phyloP scores from a whole-genome alignment of 202 grass and related monocot species.

The Setaria italica region DNA sequence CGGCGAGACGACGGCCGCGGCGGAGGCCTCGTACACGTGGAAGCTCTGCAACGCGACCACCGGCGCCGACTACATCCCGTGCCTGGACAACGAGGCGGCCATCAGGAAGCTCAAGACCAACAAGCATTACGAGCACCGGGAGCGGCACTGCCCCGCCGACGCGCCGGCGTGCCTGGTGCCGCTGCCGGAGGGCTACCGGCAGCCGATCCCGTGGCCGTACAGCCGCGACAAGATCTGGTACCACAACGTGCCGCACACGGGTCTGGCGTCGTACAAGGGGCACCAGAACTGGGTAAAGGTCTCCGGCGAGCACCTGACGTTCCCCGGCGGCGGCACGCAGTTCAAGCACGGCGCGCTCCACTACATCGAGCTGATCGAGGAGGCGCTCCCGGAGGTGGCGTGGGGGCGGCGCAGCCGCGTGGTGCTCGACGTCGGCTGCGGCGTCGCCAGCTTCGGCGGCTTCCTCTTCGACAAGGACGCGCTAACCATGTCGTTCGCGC shows the following conservation, averaged over 20 bases:
- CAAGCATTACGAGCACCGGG: conserved; percentile 89
- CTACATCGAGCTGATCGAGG: conserved; percentile 78
- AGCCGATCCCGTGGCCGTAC: conserved; percentile 67
- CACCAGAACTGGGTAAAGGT: conserved; percentile 97
- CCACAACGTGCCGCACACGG: conserved; percentile 83
- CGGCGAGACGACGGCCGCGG: conserved; percentile 7
- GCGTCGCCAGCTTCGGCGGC: conserved; percentile 89
- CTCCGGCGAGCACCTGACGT: conserved; percentile 79
- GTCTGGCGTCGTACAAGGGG: conserved; percentile 69
- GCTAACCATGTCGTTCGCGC: conserved; percentile 92
- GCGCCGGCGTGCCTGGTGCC: conserved; percentile 78
- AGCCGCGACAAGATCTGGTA: conserved; percentile 95
- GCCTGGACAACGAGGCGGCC: conserved; percentile 77
- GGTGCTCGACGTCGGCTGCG: conserved; percentile 87
- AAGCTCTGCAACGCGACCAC: conserved; percentile 73
- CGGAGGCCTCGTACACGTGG: conserved; percentile 4
- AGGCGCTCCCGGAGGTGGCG: conserved; percentile 55
- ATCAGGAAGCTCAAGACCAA: conserved; percentile 61
- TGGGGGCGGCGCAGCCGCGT: conserved; percentile 79
- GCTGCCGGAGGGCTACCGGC: conserved; percentile 66
- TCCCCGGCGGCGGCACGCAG: conserved; percentile 96
- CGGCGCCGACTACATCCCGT: conserved; percentile 89
- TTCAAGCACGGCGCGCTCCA: conserved; percentile 75
- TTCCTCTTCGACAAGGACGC: conserved; percentile 72
- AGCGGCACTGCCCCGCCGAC: conserved; percentile 77